Base-by-base conservation (phyloP, 345 rosid species). In the Syzygium jambos region DNA sequence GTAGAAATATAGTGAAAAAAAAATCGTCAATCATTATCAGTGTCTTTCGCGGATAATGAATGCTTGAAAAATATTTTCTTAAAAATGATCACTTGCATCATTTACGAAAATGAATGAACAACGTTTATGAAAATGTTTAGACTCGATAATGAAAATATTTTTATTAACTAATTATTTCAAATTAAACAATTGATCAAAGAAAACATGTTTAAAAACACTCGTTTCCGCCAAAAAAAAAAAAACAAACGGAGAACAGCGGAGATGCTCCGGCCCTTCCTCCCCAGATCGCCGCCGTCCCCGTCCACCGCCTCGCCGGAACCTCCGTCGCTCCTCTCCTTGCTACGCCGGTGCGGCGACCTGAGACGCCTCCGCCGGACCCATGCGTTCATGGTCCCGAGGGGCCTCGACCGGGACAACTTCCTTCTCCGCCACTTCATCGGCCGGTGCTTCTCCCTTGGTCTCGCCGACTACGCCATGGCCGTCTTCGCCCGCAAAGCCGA, bases 331-430 rank as follows among this genome's bases (percentile, higher is more conserved):
- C 80, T 73, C 49, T 68, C 80, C 65, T 16, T 80, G 85, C 61
- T 88, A 25, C 29, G 54, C 5, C 87, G 87, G 34, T 94, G 95
- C 89, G 86, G 90, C 29, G 90, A 89, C 85, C 88, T 93, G 85
- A 91, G 84, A 84, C 94, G 91, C 89, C 46, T 95, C 14, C 90
- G 90, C 54, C 94, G 90, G 87, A 84, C 90, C 51, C 99, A 95
- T 34, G 95, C 92, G 22, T 92, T 83, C 84, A 90, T 96, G 90
- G 85, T 95, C 59, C 15, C 87, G 16, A 90, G 92, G 83, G 93
- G 91, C 85, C 86, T 95, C 51, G 84, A 89, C 87, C 86, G 80
- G n/a, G 90, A 92, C 89, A 89, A 89, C 63, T 85, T 91, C 91
- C 87, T 90, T 65, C 91, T 95, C 30, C 49, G 91, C 89, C 92